These are phyloP conservation scores for Mycena amicta DNA, from an alignment of 768 basidiomycete genomes.

Conservation along the genomic window DNA sequence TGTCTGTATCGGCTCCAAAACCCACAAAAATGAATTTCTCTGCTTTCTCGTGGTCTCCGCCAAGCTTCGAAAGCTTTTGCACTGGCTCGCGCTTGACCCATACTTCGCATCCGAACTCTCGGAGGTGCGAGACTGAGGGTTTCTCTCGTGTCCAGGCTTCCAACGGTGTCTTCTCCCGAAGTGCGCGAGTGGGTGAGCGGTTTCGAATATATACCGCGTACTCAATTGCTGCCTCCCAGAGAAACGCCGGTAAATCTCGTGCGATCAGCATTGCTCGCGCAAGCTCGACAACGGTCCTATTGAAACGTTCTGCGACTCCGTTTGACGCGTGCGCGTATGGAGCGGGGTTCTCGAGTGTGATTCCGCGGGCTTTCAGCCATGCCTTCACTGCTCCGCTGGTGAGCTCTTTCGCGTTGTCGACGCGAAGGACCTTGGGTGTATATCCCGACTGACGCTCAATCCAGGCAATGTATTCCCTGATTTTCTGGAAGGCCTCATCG, in stretches of 20 bases:
- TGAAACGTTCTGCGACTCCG: constrained; percentile 42
- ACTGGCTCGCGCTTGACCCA: constrained; percentile 18
- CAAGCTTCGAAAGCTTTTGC: constrained; percentile 17
- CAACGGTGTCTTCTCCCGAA: constrained; percentile 10
- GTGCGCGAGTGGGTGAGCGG: constrained; percentile 15
- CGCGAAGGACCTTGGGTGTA: constrained; percentile 17
- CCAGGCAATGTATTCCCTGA: constrained; percentile 7
- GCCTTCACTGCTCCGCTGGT: constrained; percentile 25
- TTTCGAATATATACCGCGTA: constrained; percentile 30
- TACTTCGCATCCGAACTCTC: constrained; percentile 17
- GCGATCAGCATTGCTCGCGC: constrained; percentile 35
- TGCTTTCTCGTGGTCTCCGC: constrained; percentile 11
- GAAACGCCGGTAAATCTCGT: constrained; percentile 16
- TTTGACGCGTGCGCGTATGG: constrained; percentile 43
- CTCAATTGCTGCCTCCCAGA: constrained; percentile 27
- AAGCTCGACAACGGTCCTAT: constrained; percentile 34
- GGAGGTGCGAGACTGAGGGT: constrained; percentile 13
- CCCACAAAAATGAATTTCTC: constrained; percentile 18
- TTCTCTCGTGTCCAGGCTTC: constrained; percentile 15
- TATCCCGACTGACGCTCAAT: constrained; percentile 8
- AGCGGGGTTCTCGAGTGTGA: constrained; percentile 32
- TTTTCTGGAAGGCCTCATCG: constrained; percentile 7
- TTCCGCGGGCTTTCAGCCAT: constrained; percentile 28
- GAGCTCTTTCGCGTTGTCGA: constrained; percentile 37
- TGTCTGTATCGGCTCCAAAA: constrained; percentile 7